Evolutionary conservation across 768 basidiomycete genomes (phyloP), one percentile per base, ranked within the genome.

Genomic region (Steccherinum ochraceum): DNA sequence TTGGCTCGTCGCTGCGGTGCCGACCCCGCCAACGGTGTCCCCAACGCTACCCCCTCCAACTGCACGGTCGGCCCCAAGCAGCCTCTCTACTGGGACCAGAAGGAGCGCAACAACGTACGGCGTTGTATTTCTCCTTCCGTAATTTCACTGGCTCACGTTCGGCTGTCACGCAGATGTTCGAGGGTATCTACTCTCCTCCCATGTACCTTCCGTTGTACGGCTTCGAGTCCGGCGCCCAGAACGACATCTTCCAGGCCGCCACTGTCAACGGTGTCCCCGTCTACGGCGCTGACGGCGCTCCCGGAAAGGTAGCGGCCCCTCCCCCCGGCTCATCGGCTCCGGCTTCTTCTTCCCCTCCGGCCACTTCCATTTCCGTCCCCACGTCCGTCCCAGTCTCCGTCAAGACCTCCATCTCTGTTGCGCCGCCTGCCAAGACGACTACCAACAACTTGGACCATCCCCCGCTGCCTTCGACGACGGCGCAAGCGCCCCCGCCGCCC

Each of bases 221-320:
- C 47, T 77, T 72, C 60, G 42, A 21, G 1, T 65, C 76, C 52
- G 77, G 77, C 40, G 70, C 72, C 5, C 75, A 78, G 61, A 56
- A 62, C 20, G 67, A 75, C 56, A 67, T 76, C 53, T 75, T 75
- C 56, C 50, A 53, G 25, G 50, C 56, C 20, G 53, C 58, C 40
- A 50, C 54, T 12, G 51, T 58, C 47, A 56, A 55, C 42, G 58
- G 55, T 24, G 47, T 45, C 19, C 52, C 42, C 1, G 45, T 24
- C 48, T 27, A 19, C 46, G 18, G 12, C 30, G 12, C 46, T 1
- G 19, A 27, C 42, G 49, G 46, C 44, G 45, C 35, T 23, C 20
- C 47, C 12, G 39, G n/a, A 25, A 21, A 44, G 5, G 40, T 19
- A 24, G 25, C 49, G 4, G 20, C 50, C 10, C 20, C 56, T n/a